Evolutionary conservation across 768 basidiomycete species (phyloP).

Genomic region (Trametes villosa): DNA sequence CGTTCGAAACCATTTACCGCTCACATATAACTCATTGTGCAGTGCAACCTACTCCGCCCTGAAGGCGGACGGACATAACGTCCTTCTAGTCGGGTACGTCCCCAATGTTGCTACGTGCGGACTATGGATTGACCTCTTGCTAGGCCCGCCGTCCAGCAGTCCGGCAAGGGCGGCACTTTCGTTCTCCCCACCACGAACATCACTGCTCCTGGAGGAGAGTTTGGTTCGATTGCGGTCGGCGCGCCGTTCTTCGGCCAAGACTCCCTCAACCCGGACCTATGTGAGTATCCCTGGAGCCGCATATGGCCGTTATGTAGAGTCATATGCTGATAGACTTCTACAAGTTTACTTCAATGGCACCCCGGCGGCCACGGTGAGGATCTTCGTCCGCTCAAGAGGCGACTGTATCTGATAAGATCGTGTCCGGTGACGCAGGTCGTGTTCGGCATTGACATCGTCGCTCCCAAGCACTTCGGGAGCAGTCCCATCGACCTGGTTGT

Average conservation of each 20-base stretch:
- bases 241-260: slow-evolving; percentile 38
- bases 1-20: no score
- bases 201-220: slow-evolving; percentile 37
- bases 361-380: slow-evolving; percentile 33
- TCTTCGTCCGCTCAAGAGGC: background rate
- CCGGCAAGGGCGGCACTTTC: slow-evolving; percentile 38
- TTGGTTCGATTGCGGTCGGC: slow-evolving; percentile 34
- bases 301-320: background rate
- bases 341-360: slow-evolving; percentile 41
- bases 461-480: slow-evolving; percentile 32
- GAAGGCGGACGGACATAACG: slow-evolving; percentile 34
- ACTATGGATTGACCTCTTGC: background rate
- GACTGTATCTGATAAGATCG: slow-evolving; percentile 6
- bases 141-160: slow-evolving; percentile 39
- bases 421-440: slow-evolving; percentile 19
- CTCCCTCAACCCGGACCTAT: slow-evolving; percentile 29
- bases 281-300: slow-evolving; percentile 24
- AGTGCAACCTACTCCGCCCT: slow-evolving; percentile 36
- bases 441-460: slow-evolving; percentile 37
- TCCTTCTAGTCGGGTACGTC: slow-evolving; percentile 32
- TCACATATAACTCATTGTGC: no score
- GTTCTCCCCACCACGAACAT: slow-evolving; percentile 36
- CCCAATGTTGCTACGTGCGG: background rate
- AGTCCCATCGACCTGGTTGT: slow-evolving; percentile 35
- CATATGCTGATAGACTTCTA: slow-evolving; percentile 3